Evolutionary conservation across 2,329 filamentous ascomycete genomes (phyloP), one percentile per base, ranked within the genome.

Genomic region (Cladophialophora yegresii): DNA sequence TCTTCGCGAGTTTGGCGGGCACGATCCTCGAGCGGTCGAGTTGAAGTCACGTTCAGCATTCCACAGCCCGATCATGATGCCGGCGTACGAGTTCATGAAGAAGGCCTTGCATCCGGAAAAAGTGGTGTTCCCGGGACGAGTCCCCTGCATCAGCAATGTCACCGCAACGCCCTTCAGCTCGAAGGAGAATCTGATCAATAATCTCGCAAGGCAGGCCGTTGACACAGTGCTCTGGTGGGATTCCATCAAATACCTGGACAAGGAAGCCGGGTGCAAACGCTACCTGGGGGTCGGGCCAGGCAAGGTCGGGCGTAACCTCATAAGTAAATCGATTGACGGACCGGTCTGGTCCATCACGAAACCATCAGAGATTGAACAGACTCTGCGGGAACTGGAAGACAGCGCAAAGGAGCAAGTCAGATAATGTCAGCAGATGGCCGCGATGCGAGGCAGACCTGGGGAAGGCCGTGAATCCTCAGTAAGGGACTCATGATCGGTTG

Each of bases 201-300:
- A 96, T 53, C 80, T 96, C 56, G 88, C 92, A 1, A 80, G 91
- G 55, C 89, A 92, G 73, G 93, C 90, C 67, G 87, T 95, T n/a
- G 92, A 96, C 79, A 97, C 93, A 32, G 92, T 98, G 49, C 84
- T 86, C 64, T 98, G 93, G 93, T 96, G 93, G 88, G 91, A 96
- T 71, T 95, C 91, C 72, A 93, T 98, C 72, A 87, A 87, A 70
- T 96, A 96, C 73, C 80, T 97, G 56, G 91, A 97, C 75, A 88
- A 95, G 74, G 87, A 95, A 72, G 85, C 89, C 73, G 88, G 88
- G 67, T 90, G 96, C 20, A 83, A 88, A 71, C 83, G 93, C 62
- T 97, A 93, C 89, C 85, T 98, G 56, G 93, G 93, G 50, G 91
- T 98, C 67, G 93, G 93, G 0, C 93, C 93, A 0, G 93, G 93